A percentile compares a stretch with the other conserved stretches of the same genome.
These are phyloP conservation scores for Pythium vanterpoolii DNA, from an alignment of 352 stramenopile species.

Conservation along the genomic window DNA sequence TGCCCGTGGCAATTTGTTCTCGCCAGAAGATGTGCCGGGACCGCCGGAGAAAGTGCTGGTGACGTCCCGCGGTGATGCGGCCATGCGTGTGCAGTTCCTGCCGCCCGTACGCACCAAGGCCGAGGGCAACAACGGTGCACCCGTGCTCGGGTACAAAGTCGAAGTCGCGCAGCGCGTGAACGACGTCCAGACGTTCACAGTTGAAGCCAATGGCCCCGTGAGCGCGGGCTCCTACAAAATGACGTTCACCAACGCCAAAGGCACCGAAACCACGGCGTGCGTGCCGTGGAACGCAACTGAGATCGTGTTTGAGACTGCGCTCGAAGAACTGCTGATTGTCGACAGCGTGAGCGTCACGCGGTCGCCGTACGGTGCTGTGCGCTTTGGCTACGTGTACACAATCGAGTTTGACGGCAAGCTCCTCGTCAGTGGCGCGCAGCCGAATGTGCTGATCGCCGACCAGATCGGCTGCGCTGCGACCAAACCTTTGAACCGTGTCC, in stretches of 20 bases:
- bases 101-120: constrained; percentile 51
- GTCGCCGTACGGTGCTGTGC: constrained; percentile 39
- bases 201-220: constrained; percentile 52
- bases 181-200: constrained; percentile 68
- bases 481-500: constrained; percentile 41
- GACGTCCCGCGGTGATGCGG: constrained; percentile 37
- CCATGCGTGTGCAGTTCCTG: constrained; percentile 61
- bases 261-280: constrained; percentile 40
- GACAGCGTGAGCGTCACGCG: constrained; percentile 59
- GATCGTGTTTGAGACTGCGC: constrained; percentile 58
- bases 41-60: constrained; percentile 63
- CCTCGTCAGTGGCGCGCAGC: constrained; percentile 53
- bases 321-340: constrained; percentile 65
- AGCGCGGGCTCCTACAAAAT: constrained; percentile 52
- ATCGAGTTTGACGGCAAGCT: constrained; percentile 65
- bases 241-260: constrained; percentile 40
- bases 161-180: constrained; percentile 67
- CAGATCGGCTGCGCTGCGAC: constrained; percentile 33
- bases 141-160: constrained; percentile 76
- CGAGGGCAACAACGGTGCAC: constrained; percentile 64
- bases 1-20: constrained; percentile 39
- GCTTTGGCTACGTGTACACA: constrained; percentile 68
- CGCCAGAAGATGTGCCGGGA: constrained; percentile 57
- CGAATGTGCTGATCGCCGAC: constrained; percentile 45
- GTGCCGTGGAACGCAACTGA: constrained; percentile 71